These are phyloP conservation scores for Thraustochytrium striatum DNA, from an alignment of 352 stramenopile species.

Conservation along the genomic window DNA sequence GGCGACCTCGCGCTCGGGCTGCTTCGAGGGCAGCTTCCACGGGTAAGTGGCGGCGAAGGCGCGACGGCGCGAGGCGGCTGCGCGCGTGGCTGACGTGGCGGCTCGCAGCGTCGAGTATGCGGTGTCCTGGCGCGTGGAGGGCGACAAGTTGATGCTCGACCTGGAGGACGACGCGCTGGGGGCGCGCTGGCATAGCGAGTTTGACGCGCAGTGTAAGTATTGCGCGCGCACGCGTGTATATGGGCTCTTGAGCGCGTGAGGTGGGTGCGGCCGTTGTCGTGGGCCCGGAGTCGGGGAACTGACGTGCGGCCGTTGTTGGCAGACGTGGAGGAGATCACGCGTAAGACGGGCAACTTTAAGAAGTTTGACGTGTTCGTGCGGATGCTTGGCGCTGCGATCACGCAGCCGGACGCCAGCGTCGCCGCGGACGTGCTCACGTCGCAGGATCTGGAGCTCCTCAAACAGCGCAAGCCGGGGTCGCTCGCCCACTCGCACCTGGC, in stretches of 20 bases:
- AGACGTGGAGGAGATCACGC: conserved; percentile 81
- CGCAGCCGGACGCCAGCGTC: conserved; percentile 68
- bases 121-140: not conserved
- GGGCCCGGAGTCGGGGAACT: not conserved
- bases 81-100: not conserved
- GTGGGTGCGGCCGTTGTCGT: not conserved
- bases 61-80: not conserved
- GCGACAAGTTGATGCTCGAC: not conserved
- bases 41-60: not conserved
- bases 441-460: conserved; percentile 63
- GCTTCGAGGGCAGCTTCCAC: not conserved
- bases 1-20: too few relatives aligned
- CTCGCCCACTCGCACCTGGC: not conserved
- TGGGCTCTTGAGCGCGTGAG: too few relatives aligned
- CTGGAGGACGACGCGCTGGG: conserved; percentile 5
- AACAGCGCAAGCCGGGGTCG: not conserved
- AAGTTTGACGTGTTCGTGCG: conserved; percentile 81
- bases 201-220: conserved; percentile 12
- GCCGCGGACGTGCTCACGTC: conserved; percentile 84
- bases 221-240: too few relatives aligned
- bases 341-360: conserved; percentile 88
- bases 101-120: conserved; percentile 29
- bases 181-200: conserved; percentile 12
- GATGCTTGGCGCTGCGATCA: conserved; percentile 79
- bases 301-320: not conserved